These are phyloP conservation scores for Lasiodiplodia hormozganensis DNA, from an alignment of 2,329 filamentous ascomycete species.

Conservation along the genomic window DNA sequence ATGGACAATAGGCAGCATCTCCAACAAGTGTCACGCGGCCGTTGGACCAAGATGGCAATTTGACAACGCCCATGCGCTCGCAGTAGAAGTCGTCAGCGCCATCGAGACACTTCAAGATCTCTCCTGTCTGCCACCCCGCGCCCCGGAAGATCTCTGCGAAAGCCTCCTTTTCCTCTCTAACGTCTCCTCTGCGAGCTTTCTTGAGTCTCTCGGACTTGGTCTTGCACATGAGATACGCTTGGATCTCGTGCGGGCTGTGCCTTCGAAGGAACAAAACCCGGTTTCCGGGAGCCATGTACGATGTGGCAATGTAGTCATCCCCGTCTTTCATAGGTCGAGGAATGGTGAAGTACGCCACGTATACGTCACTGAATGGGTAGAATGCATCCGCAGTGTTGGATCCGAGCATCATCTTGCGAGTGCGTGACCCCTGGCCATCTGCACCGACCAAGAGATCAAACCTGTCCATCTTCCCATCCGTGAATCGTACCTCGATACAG, in stretches of 20 bases:
- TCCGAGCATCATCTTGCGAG: constrained; percentile 43
- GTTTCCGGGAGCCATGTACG: constrained; percentile 46
- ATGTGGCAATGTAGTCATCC: constrained; percentile 47
- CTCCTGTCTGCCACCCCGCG: constrained; percentile 54
- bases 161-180: constrained; percentile 49
- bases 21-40: constrained; percentile 61
- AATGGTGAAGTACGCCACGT: constrained; percentile 49
- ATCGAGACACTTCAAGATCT: constrained; percentile 53
- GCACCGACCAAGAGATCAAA: constrained; percentile 64
- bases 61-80: constrained; percentile 53
- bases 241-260: constrained; percentile 46
- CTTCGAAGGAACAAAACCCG: constrained; percentile 52
- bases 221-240: constrained; percentile 43
- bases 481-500: constrained; percentile 51
- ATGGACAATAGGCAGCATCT: constrained; percentile 61
- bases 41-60: constrained; percentile 52
- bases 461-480: constrained; percentile 49
- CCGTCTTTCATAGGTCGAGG: constrained; percentile 38
- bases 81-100: constrained; percentile 56
- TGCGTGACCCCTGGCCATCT: constrained; percentile 61
- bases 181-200: constrained; percentile 36
- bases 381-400: constrained; percentile 31
- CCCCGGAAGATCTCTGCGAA: constrained; percentile 50
- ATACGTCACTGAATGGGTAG: constrained; percentile 36
- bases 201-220: constrained; percentile 15